Percentiles rank a stretch among this genome's conserved stretches.
phyloP scores from a whole-genome alignment of 441 rosid species.

The Macaranga tanarius region DNA sequence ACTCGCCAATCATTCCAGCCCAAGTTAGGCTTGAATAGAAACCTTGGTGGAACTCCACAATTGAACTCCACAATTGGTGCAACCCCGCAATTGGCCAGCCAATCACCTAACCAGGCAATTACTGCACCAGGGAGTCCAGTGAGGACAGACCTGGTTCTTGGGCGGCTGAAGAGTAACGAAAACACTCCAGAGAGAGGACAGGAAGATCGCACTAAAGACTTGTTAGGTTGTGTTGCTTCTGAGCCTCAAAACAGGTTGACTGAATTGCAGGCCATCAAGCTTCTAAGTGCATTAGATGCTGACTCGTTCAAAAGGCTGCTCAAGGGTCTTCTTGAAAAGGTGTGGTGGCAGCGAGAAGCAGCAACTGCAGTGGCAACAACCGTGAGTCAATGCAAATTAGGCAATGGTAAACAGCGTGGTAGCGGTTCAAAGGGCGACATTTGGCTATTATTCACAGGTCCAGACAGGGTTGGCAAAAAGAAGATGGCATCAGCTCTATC shows the following conservation, averaged over 20 bases:
- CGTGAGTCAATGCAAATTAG: constrained; percentile 63
- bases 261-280: constrained; percentile 46
- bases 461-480: constrained; percentile 81
- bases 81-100: constrained; percentile 35
- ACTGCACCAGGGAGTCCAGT: constrained; percentile 78
- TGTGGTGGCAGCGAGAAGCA: constrained; percentile 95
- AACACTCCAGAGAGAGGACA: constrained; percentile 37
- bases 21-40: constrained; percentile 49
- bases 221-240: constrained; percentile 64
- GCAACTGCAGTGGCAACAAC: constrained; percentile 76
- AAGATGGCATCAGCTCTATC: constrained; percentile 83
- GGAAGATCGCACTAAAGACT: constrained; percentile 50
- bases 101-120: constrained; percentile 24
- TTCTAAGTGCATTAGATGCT: constrained; percentile 45
- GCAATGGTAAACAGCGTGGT: constrained; percentile 60
- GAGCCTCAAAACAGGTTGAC: constrained; percentile 46
- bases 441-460: constrained; percentile 86
- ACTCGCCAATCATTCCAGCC: constrained; percentile 61
- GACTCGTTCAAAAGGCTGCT: constrained; percentile 80
- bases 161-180: constrained; percentile 44
- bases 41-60: constrained; percentile 37
- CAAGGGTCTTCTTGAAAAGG: constrained; percentile 68
- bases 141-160: constrained; percentile 80
- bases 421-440: constrained; percentile 59
- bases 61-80: constrained; percentile 36